Evolutionary conservation across 73 alveolate genomes (phyloP).

Genomic region (Symbiodinium pilosum): DNA sequence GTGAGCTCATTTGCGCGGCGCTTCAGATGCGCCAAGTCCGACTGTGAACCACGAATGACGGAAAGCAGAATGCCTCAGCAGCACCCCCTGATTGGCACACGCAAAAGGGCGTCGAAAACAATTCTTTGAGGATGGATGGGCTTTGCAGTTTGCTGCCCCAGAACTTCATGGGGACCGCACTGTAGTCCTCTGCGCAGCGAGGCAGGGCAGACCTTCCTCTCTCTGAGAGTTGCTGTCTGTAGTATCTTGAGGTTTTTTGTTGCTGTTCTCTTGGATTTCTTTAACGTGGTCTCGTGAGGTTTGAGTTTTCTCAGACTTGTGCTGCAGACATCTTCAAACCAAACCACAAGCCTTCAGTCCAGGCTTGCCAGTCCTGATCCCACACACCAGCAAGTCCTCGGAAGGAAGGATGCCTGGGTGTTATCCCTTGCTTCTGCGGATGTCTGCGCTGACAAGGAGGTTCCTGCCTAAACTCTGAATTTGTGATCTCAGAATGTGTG

Average conservation of each 20-base stretch:
- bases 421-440: not conserved
- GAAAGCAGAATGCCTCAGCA: no score
- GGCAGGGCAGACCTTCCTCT: not conserved
- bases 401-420: conserved; percentile 10
- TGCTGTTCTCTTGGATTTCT: not conserved
- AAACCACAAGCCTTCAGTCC: not conserved
- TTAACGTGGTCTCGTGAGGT: not conserved
- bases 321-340: not conserved
- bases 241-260: no score
- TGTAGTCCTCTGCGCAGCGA: not conserved
- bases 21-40: no score
- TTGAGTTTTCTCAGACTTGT: not conserved
- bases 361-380: not conserved
- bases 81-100: no score
- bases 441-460: not conserved
- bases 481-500: no score
- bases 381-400: not conserved
- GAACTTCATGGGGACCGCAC: not conserved
- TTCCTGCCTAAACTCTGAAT: no score
- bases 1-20: no score
- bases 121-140: not conserved
- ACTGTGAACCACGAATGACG: no score
- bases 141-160: not conserved
- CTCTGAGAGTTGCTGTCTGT: no score
- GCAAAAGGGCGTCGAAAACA: no score